Evolutionary conservation across 352 stramenopile genomes (phyloP).

Genomic region (Elongisporangium undulatum): DNA sequence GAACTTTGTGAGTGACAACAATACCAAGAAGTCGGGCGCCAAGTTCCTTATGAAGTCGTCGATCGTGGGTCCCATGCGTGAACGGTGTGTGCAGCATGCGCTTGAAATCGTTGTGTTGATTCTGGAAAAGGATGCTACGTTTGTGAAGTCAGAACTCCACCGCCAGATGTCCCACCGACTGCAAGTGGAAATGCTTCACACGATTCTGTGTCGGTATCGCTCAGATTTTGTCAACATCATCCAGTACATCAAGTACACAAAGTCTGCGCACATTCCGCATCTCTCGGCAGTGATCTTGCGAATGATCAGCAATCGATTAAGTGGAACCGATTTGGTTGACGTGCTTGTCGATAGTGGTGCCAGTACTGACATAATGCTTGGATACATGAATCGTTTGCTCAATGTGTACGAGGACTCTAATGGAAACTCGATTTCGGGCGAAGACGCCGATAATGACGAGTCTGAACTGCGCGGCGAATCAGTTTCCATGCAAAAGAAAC

Average conservation of each 20-base stretch:
- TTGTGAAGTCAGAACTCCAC: conserved; percentile 57
- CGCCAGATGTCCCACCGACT: conserved; percentile 51
- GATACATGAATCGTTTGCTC: conserved; percentile 77
- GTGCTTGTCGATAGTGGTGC: conserved; percentile 61
- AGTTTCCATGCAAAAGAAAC: conserved; percentile 34
- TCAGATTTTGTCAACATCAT: conserved; percentile 75
- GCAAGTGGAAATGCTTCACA: conserved; percentile 77
- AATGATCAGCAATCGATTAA: conserved; percentile 62
- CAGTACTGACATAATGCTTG: conserved; percentile 63
- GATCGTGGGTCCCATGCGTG: conserved; percentile 39
- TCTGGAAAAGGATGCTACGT: conserved; percentile 61
- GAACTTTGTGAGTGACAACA: conserved; percentile 50
- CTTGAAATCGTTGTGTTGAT: conserved; percentile 77
- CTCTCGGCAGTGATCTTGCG: conserved; percentile 66
- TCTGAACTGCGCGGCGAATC: conserved; percentile 15
- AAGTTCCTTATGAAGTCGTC: conserved; percentile 52
- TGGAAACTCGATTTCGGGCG: conserved; percentile 3
- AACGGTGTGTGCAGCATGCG: conserved; percentile 69
- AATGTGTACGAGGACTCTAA: conserved; percentile 54
- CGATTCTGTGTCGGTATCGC: conserved; percentile 63
- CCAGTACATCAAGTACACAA: conserved; percentile 84
- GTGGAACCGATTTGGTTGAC: conserved; percentile 53
- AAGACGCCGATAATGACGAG: conserved; percentile 2
- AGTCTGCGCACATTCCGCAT: conserved; percentile 64
- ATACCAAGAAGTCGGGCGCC: conserved; percentile 34